These are phyloP conservation scores for Exsudoporus frostii DNA, from an alignment of 768 basidiomycete species.

Conservation along the genomic window DNA sequence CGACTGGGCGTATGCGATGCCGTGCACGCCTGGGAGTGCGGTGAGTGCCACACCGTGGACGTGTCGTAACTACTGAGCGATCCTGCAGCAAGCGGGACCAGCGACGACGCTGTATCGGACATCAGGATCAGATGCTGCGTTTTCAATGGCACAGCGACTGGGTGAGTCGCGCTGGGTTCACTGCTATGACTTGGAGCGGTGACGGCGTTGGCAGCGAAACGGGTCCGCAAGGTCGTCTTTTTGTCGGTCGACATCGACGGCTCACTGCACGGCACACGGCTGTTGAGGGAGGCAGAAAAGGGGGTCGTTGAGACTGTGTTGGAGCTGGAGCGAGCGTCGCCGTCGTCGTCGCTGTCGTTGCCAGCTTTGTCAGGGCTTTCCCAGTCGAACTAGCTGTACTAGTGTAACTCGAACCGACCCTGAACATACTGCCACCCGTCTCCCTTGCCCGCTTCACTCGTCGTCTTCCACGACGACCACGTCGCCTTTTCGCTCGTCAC, in stretches of 20 bases:
- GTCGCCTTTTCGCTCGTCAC: neutral
- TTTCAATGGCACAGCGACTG: constrained; percentile 76
- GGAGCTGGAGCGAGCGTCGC: constrained; percentile 27
- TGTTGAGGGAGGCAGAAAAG: constrained; percentile 59
- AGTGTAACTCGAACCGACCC: constrained; percentile 27
- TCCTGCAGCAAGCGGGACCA: constrained; percentile 23
- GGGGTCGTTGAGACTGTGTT: constrained; percentile 50
- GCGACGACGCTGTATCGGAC: constrained; percentile 67
- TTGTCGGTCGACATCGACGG: constrained; percentile 62
- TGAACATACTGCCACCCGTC: constrained; percentile 14
- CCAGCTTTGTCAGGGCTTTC: neutral
- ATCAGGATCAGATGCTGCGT: constrained; percentile 56
- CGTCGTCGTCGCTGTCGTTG: neutral
- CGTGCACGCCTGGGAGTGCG: constrained; percentile 32
- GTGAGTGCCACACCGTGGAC: constrained; percentile 17
- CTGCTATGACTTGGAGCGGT: neutral
- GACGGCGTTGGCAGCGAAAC: constrained; percentile 44
- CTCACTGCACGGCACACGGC: constrained; percentile 45
- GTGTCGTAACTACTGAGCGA: constrained; percentile 2
- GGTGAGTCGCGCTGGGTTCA: constrained; percentile 46
- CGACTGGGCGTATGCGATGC: constrained; percentile 88
- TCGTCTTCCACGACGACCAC: constrained; percentile 18
- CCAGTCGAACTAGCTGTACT: neutral
- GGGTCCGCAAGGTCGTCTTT: constrained; percentile 67
- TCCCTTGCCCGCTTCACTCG: neutral